Evolutionary conservation across 2,329 filamentous ascomycete species (phyloP).

Genomic region (Trichoderma harzianum): DNA sequence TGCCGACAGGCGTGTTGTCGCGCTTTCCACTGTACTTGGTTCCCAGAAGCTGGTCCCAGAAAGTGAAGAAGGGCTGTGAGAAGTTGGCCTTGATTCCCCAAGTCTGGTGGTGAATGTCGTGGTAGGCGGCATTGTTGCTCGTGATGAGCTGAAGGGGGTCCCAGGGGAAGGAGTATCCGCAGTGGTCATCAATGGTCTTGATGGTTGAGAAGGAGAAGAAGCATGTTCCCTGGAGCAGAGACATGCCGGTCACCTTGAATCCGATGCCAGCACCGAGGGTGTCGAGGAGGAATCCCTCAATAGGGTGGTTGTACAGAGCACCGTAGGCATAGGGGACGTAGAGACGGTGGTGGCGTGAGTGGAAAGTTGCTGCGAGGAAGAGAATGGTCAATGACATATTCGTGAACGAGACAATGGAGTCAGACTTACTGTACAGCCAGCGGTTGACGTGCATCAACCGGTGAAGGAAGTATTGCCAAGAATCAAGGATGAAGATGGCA

Average conservation of each 20-base stretch:
- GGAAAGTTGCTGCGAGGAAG: slow-evolving; percentile 56
- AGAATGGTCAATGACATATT: slow-evolving; percentile 44
- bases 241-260: slow-evolving; percentile 80
- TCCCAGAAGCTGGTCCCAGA: slow-evolving; percentile 81
- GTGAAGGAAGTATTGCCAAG: slow-evolving; percentile 98
- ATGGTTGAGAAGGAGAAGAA: slow-evolving; percentile 88
- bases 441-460: slow-evolving; percentile 96
- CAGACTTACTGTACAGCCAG: slow-evolving; percentile 83
- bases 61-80: slow-evolving; percentile 88
- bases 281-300: slow-evolving; percentile 92
- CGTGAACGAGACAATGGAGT: slow-evolving; percentile 50
- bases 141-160: slow-evolving; percentile 90
- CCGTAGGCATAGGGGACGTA: slow-evolving; percentile 98
- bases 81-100: slow-evolving; percentile 99
- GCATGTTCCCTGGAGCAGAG: slow-evolving; percentile 77
- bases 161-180: slow-evolving; percentile 92
- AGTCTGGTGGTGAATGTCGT: slow-evolving; percentile 97
- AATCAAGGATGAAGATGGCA: slow-evolving; percentile 77
- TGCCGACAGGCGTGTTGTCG: slow-evolving; percentile 38
- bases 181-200: slow-evolving; percentile 98
- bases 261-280: slow-evolving; percentile 81
- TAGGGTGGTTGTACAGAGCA: slow-evolving; percentile 91
- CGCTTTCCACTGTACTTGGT: slow-evolving; percentile 77
- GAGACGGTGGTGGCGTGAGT: slow-evolving; percentile 91
- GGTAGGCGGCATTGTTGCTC: slow-evolving; percentile 92